Conservation (phyloP, 768 basidiomycete genomes). For the Phlegmacium glaucopus region DNA sequence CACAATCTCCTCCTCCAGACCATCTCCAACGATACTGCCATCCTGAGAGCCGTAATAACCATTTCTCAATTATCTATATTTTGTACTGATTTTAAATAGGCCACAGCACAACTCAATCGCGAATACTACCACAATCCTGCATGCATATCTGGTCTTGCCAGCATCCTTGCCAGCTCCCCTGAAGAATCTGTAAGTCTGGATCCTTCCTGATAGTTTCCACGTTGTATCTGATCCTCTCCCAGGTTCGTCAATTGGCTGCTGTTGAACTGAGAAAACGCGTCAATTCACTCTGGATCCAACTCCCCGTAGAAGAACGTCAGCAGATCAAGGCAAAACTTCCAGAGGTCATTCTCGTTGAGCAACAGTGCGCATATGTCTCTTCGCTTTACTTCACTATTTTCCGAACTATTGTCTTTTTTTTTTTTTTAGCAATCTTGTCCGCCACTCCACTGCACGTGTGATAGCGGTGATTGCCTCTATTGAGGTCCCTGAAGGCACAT, state of each 20-base stretch:
- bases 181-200: slow-evolving; percentile 67
- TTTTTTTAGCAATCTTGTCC: slow-evolving; percentile 72
- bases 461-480: slow-evolving; percentile 89
- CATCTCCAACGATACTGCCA: slow-evolving; percentile 82
- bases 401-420: slow-evolving; percentile 9
- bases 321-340: slow-evolving; percentile 86
- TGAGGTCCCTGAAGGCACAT: slow-evolving; percentile 75
- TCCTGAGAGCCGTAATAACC: slow-evolving; percentile 80
- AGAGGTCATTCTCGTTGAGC: slow-evolving; percentile 71
- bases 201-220: slow-evolving; percentile 4
- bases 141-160: slow-evolving; percentile 89
- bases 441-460: slow-evolving; percentile 89
- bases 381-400: slow-evolving; percentile 7
- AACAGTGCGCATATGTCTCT: slow-evolving; percentile 50
- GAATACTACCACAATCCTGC: slow-evolving; percentile 89
- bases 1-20: slow-evolving; percentile 85
- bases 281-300: slow-evolving; percentile 72
- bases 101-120: slow-evolving; percentile 86
- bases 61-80: slow-evolving; percentile 8
- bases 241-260: slow-evolving; percentile 97
- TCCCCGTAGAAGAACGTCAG: slow-evolving; percentile 63
- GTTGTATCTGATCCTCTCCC: neutral
- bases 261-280: slow-evolving; percentile 97
- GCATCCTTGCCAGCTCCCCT: slow-evolving; percentile 82
- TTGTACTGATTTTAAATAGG: slow-evolving; percentile 42